Conservation (phyloP, 2,329 filamentous ascomycete genomes). For the Alternaria metachromatica region DNA sequence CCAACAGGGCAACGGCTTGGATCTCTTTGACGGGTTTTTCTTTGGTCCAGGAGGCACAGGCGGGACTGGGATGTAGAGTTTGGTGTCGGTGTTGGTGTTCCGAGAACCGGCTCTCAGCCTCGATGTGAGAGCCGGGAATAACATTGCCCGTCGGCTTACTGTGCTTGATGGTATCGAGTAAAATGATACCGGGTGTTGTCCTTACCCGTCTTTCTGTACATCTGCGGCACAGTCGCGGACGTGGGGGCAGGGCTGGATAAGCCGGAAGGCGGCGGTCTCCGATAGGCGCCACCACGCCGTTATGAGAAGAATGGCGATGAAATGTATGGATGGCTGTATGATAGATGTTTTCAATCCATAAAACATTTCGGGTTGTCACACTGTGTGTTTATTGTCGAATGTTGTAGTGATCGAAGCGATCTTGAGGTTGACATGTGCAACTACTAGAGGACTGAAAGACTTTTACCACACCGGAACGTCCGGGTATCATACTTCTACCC, state of each 20-base stretch:
- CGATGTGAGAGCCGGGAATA: background rate
- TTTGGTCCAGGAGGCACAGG: slow-evolving; percentile 23
- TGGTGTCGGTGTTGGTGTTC: background rate
- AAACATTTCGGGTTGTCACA: background rate
- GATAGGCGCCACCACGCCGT: background rate
- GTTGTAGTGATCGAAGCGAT: background rate
- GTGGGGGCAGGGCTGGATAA: background rate
- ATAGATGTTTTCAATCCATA: background rate
- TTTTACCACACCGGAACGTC: background rate
- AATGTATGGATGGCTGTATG: background rate
- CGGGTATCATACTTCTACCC: background rate
- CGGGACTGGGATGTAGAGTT: slow-evolving; percentile 1
- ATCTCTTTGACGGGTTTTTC: slow-evolving; percentile 70
- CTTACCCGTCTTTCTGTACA: background rate
- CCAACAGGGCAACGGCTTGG: slow-evolving; percentile 45
- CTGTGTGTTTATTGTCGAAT: background rate
- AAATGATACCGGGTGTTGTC: background rate
- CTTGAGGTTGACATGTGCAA: background rate
- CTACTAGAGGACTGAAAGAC: background rate
- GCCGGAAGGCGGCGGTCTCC: background rate
- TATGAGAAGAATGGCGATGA: background rate
- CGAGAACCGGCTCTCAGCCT: background rate
- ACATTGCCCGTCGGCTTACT: background rate
- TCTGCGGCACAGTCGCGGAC: background rate
- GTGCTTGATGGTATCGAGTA: background rate